Evolutionary conservation across 257 asterid genomes (phyloP).

Genomic region (Scutellaria minor): DNA sequence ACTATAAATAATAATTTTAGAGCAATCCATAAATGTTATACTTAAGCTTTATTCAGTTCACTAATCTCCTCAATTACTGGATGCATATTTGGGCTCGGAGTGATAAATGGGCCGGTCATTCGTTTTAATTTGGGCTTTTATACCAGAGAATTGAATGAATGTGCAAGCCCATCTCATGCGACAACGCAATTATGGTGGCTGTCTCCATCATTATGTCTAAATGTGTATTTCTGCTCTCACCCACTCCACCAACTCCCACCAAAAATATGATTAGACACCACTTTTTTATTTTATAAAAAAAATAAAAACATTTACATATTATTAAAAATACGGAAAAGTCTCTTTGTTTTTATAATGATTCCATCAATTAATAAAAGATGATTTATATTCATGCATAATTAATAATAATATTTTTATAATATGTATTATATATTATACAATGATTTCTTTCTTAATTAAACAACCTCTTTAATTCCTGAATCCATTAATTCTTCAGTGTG

Average conservation of each 20-base stretch:
- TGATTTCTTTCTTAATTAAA: too few relatives aligned
- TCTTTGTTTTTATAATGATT: neutral
- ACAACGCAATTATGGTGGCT: conserved; percentile 18
- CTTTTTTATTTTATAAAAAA: neutral
- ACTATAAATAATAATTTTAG: too few relatives aligned
- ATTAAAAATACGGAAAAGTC: neutral
- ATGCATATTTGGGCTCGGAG: neutral
- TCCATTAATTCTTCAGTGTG: too few relatives aligned
- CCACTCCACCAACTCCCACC: conserved; percentile 41
- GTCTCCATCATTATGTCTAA: conserved; percentile 9
- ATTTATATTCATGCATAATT: too few relatives aligned
- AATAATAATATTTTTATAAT: too few relatives aligned
- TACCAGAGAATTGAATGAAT: neutral
- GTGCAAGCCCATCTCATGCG: neutral
- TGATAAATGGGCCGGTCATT: conserved; percentile 41
- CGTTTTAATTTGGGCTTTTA: neutral
- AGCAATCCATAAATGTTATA: too few relatives aligned
- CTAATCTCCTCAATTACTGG: neutral
- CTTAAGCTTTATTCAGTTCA: too few relatives aligned
- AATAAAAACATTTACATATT: too few relatives aligned
- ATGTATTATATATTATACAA: too few relatives aligned
- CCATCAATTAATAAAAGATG: too few relatives aligned
- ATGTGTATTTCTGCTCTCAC: conserved; percentile 35
- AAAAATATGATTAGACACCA: conserved; percentile 11
- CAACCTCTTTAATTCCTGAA: too few relatives aligned